Evolutionary conservation across 2,329 filamentous ascomycete species (phyloP), one percentile per base, ranked within the genome.

Genomic region (Calonectria pteridis): DNA sequence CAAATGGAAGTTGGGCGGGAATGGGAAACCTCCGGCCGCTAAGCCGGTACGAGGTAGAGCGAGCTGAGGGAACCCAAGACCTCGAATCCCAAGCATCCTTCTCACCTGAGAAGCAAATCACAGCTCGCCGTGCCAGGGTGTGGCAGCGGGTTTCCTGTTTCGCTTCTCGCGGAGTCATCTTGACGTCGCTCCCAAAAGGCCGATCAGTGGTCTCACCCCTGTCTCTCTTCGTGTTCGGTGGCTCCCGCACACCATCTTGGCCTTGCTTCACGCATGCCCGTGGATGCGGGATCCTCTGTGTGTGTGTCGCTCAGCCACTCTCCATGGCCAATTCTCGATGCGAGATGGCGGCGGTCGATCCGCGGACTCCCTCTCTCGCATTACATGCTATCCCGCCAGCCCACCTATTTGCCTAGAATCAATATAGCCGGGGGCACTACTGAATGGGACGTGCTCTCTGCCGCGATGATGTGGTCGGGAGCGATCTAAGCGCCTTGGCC

Each of bases 211-310:
- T 63, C 29, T 67, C 43, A 55, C 53, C 53, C 67, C 76, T 73
- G 73, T 79, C 73, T 72, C 75, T 73, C 78, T 79, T 82, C 81
- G 81, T 82, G 80, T 82, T 81, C 75, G 75, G 81, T 82, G 80
- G 80, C 77, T 76, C 78, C 76, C 71, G 74, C 80, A 80, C 81
- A 82, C 81, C 81, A 77, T 77, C 79, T 77, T 75, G 28, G 58
- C n/a, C 68, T 50, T 71, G 58, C 55, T 43, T 53, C 35, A 51
- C 59, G 68, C 59, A 66, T 51, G 33, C 20, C 55, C 18, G 43
- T 63, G 53, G 43, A 67, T 46, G 64, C 35, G 53, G 69, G 63
- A 63, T 33, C 35, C 43, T 29, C 28, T 26, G 43, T 31, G 33
- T 33, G 33, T 55, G 37, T 49, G 46, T 46, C 35, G 71, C 59